Conservation (phyloP, 1,284 basidiomycete genomes). For the Lentinula novae-zelandiae region DNA sequence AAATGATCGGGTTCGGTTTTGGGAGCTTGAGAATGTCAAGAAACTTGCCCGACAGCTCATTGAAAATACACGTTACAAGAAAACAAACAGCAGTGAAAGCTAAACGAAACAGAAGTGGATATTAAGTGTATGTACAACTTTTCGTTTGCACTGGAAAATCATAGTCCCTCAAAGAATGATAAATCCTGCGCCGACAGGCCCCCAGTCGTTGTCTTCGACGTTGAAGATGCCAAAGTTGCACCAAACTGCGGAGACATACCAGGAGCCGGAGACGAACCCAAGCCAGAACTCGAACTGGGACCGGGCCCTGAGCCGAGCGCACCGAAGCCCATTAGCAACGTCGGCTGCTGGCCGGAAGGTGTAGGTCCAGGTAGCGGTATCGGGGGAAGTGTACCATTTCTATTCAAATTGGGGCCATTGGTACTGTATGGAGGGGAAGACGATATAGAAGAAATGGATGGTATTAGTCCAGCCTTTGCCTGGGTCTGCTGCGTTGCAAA, state of each 20-base stretch:
- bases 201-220: constrained; percentile 30
- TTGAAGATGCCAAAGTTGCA: background rate
- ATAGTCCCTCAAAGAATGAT: constrained; percentile 72
- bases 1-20: too few species aligned
- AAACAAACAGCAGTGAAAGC: background rate
- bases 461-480: constrained; percentile 3
- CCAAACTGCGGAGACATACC: background rate
- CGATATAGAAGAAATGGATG: constrained; percentile 15
- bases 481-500: constrained; percentile 11
- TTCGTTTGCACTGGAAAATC: background rate
- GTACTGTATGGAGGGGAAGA: background rate
- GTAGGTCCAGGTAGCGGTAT: constrained; percentile 4
- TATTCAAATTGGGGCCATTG: background rate
- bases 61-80: background rate
- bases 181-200: constrained; percentile 68
- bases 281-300: background rate
- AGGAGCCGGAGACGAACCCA: background rate
- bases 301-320: background rate
- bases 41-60: background rate
- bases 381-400: constrained; percentile 9
- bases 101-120: background rate
- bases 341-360: constrained; percentile 6
- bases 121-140: background rate
- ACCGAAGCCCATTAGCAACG: constrained; percentile 6
- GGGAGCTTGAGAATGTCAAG: background rate